A percentile compares a stretch with the other conserved stretches of the same genome.
These are phyloP conservation scores for Colletotrichum incanum DNA, from an alignment of 2,329 filamentous ascomycete species.

Conservation along the genomic window DNA sequence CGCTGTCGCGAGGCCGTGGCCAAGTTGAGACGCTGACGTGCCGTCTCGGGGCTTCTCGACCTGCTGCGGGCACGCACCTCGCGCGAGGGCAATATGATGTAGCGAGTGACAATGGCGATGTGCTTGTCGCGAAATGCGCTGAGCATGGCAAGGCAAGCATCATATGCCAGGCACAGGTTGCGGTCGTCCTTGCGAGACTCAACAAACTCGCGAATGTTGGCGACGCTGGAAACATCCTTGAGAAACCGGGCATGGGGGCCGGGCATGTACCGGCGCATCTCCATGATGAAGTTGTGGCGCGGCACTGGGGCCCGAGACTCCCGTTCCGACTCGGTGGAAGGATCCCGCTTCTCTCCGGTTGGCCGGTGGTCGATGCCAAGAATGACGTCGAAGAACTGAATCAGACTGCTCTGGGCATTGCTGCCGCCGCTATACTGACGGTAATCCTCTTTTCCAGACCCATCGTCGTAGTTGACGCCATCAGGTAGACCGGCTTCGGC, in stretches of 20 bases:
- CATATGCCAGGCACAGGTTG: conserved; percentile 84
- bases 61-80: conserved; percentile 78
- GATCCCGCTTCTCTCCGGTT: conserved; percentile 79
- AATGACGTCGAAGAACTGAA: conserved; percentile 97
- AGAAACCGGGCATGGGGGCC: conserved; percentile 92
- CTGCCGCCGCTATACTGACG: conserved; percentile 93
- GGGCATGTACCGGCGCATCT: conserved; percentile 98
- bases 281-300: conserved; percentile 91
- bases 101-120: conserved; percentile 95
- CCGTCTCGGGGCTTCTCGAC: conserved; percentile 70
- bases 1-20: conserved; percentile 70
- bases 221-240: conserved; percentile 81
- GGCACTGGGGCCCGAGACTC: conserved; percentile 57
- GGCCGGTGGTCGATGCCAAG: conserved; percentile 92
- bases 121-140: conserved; percentile 88
- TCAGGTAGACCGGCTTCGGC: conserved; percentile 89
- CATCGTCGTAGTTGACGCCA: conserved; percentile 90
- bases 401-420: conserved; percentile 96
- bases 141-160: conserved; percentile 85
- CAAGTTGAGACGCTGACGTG: conserved; percentile 71
- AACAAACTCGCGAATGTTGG: conserved; percentile 92
- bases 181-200: conserved; percentile 73
- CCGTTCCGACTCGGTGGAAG: conserved; percentile 61
- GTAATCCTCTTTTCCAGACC: conserved; percentile 77
- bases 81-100: conserved; percentile 91